A percentile compares a stretch with the other conserved stretches of the same genome.
These are phyloP conservation scores for Phytopythium aichiense DNA, from an alignment of 352 stramenopile genomes.

Conservation along the genomic window DNA sequence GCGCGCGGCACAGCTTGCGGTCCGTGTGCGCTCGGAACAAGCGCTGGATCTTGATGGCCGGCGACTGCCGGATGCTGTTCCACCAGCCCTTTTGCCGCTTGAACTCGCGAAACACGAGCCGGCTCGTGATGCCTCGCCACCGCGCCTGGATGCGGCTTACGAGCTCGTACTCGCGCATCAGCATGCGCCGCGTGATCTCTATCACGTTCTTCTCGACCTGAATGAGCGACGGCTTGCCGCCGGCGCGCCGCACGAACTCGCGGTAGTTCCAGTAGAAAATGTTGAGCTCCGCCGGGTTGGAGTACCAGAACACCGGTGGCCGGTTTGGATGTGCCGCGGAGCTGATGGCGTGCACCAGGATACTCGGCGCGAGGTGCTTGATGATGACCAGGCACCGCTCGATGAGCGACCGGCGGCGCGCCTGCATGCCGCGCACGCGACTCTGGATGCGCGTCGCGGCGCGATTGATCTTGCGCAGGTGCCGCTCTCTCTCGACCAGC, in stretches of 20 bases:
- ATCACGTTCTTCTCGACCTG: constrained; percentile 74
- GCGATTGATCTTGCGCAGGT: constrained; percentile 47
- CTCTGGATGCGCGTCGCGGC: constrained; percentile 56
- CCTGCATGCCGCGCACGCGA: constrained; percentile 57
- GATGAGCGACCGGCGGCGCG: constrained; percentile 42
- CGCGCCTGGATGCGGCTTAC: constrained; percentile 67
- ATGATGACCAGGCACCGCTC: constrained; percentile 69
- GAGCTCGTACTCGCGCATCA: constrained; percentile 54
- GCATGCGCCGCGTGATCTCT: constrained; percentile 63
- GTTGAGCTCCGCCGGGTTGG: constrained; percentile 46
- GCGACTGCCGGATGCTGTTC: constrained; percentile 52
- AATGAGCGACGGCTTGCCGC: constrained; percentile 49
- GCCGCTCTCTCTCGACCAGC: constrained; percentile 39
- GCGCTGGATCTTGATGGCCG: constrained; percentile 68
- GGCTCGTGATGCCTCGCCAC: constrained; percentile 60
- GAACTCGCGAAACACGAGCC: constrained; percentile 58
- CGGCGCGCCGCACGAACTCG: constrained; percentile 65
- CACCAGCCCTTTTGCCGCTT: constrained; percentile 64
- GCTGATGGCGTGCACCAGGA: constrained; percentile 37
- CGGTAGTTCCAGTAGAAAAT: constrained; percentile 77
- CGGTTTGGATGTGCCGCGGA: constrained; percentile 20
- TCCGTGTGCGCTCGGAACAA: constrained; percentile 44
- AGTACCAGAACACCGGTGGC: constrained; percentile 76
- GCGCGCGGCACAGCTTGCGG: constrained; percentile 25
- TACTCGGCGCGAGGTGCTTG: constrained; percentile 41